Percentiles rank a stretch among this genome's conserved stretches.
Conservation (phyloP, 176 grass and related monocot species). For the Oryza meyeriana region DNA sequence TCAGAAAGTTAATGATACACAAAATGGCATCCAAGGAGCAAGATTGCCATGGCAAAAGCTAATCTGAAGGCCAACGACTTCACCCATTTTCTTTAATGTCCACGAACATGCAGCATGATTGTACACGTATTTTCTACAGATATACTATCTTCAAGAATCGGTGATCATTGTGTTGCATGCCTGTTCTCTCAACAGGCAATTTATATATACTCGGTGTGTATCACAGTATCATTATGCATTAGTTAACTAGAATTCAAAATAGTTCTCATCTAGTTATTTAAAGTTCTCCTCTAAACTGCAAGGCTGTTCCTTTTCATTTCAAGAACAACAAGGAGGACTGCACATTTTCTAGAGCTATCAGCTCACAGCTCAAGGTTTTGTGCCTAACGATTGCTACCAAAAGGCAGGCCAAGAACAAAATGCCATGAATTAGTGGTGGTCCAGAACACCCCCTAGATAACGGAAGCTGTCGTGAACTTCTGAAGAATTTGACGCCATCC, state of each 20-base stretch:
- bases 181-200: constrained; percentile 20
- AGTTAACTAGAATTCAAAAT: neutral
- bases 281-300: neutral
- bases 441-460: constrained; percentile 22
- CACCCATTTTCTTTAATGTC: neutral
- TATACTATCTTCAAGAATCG: constrained; percentile 14
- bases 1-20: neutral
- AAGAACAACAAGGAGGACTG: neutral
- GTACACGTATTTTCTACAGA: neutral
- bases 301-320: neutral
- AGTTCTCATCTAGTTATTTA: neutral
- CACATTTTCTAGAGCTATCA: neutral
- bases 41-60: neutral
- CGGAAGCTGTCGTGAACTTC: constrained; percentile 3
- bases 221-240: neutral
- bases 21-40: constrained; percentile 17
- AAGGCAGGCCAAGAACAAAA: constrained; percentile 26
- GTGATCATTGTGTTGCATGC: constrained; percentile 33
- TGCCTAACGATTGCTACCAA: neutral
- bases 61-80: neutral
- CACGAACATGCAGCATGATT: neutral
- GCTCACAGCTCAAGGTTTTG: neutral
- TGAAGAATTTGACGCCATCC: neutral
- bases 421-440: neutral
- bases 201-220: neutral